Evolutionary conservation across 345 rosid genomes (phyloP).

Genomic region (Dovyalis caffra): DNA sequence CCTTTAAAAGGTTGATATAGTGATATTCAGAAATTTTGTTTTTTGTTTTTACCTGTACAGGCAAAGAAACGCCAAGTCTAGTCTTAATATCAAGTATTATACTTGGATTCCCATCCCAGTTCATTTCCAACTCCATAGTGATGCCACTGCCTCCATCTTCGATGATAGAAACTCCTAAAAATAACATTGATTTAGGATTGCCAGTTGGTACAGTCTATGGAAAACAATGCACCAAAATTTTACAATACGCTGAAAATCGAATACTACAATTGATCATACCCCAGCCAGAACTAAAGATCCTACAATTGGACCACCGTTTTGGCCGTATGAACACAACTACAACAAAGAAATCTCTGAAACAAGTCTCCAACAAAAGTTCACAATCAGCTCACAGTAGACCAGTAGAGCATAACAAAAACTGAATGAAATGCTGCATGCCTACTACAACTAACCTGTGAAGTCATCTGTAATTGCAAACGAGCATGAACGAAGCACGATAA

Average conservation of each 20-base stretch:
- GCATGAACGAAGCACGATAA: background rate
- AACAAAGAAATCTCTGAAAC: background rate
- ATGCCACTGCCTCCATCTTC: conserved; percentile 29
- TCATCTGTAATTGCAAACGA: background rate
- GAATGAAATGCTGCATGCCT: background rate
- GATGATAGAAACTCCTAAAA: conserved; percentile 32
- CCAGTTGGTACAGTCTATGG: background rate
- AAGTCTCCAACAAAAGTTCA: background rate
- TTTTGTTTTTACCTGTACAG: conserved; percentile 30
- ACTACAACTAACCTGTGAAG: background rate
- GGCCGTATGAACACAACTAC: background rate
- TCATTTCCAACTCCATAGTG: conserved; percentile 42
- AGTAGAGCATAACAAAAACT: background rate
- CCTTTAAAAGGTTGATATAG: background rate
- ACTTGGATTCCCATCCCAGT: conserved; percentile 40
- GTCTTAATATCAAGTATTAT: conserved; percentile 36
- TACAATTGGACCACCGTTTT: background rate
- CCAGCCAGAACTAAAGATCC: background rate
- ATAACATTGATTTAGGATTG: background rate
- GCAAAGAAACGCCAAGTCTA: conserved; percentile 33
- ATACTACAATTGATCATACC: background rate
- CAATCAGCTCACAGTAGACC: background rate
- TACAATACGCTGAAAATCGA: background rate
- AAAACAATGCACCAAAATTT: background rate
- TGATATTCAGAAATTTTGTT: background rate